These are phyloP conservation scores for Dactylellina leptospora DNA, from an alignment of 2,329 filamentous ascomycete species.

Conservation along the genomic window DNA sequence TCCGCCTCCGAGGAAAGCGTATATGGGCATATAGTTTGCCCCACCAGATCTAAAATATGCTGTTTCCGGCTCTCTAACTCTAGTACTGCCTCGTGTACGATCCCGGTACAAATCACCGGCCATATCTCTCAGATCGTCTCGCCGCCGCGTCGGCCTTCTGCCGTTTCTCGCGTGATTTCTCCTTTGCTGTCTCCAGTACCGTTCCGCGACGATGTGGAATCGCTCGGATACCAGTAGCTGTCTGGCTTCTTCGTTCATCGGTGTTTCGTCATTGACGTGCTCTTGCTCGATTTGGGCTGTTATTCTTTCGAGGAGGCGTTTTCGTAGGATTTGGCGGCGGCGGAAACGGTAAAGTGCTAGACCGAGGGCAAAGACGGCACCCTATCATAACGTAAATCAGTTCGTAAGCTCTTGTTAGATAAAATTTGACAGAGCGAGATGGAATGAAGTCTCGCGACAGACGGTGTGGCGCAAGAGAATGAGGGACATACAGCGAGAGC, in stretches of 20 bases:
- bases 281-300: slow-evolving; percentile 28
- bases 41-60: slow-evolving; percentile 39
- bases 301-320: slow-evolving; percentile 39
- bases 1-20: slow-evolving; percentile 13
- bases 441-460: not conserved
- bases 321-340: slow-evolving; percentile 39
- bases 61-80: slow-evolving; percentile 24
- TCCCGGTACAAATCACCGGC: slow-evolving; percentile 40
- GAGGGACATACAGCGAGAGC: slow-evolving; percentile 41
- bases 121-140: slow-evolving; percentile 52
- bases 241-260: slow-evolving; percentile 26
- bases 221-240: slow-evolving; percentile 34
- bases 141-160: slow-evolving; percentile 32
- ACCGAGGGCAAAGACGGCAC: slow-evolving; percentile 41
- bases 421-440: too few relatives aligned
- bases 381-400: slow-evolving; percentile 2
- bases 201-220: slow-evolving; percentile 46
- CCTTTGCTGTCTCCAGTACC: slow-evolving; percentile 48
- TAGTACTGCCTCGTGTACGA: slow-evolving; percentile 2
- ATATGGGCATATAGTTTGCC: slow-evolving; percentile 44
- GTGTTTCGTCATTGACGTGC: slow-evolving; percentile 21
- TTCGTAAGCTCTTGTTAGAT: not conserved
- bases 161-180: slow-evolving; percentile 33
- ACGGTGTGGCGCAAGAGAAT: not conserved
- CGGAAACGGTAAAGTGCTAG: slow-evolving; percentile 50